phyloP scores from a whole-genome alignment of 345 rosid species.

The Citrus hindsii region DNA sequence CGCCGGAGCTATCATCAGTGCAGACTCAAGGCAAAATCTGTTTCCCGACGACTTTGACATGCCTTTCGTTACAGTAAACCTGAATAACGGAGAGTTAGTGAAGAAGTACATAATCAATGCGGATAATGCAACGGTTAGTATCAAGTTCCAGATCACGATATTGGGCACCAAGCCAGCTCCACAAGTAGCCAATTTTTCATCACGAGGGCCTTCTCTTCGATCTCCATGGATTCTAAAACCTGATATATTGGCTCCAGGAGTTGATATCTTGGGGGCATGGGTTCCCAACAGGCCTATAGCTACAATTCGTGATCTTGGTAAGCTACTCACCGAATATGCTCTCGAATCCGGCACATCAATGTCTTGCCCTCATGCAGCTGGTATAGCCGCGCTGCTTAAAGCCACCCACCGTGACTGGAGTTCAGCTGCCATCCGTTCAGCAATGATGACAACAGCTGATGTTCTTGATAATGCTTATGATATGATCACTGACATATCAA shows the following conservation, averaged over 20 bases:
- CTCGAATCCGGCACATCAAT: conserved; percentile 41
- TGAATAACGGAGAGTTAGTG: conserved; percentile 20
- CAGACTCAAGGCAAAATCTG: conserved; percentile 14
- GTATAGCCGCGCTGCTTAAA: conserved; percentile 36
- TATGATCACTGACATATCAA: conserved; percentile 32
- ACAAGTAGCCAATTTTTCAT: conserved; percentile 35
- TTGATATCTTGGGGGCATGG: conserved; percentile 45
- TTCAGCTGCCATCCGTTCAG: conserved; percentile 41
- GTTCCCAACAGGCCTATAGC: conserved; percentile 30
- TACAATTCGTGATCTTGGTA: conserved; percentile 21
- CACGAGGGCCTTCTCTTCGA: conserved; percentile 33
- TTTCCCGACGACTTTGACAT: conserved; percentile 14
- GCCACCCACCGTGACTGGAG: conserved; percentile 38
- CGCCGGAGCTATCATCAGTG: conserved; percentile 34
- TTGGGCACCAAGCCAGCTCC: conserved; percentile 38
- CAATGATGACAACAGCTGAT: conserved; percentile 48
- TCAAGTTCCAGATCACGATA: conserved; percentile 29
- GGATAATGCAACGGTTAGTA: conserved; percentile 15
- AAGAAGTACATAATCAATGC: conserved; percentile 24
- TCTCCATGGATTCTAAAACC: conserved; percentile 51
- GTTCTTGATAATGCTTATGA: conserved; percentile 15
- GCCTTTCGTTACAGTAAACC: conserved; percentile 24
- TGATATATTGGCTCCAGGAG: conserved; percentile 44
- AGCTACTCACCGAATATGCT: conserved; percentile 35
- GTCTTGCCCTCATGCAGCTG: conserved; percentile 45